Percentiles rank a stretch among this genome's conserved stretches.
Conservation (phyloP, 805 yeast genomes). For the Jamesozyma gamospora region DNA sequence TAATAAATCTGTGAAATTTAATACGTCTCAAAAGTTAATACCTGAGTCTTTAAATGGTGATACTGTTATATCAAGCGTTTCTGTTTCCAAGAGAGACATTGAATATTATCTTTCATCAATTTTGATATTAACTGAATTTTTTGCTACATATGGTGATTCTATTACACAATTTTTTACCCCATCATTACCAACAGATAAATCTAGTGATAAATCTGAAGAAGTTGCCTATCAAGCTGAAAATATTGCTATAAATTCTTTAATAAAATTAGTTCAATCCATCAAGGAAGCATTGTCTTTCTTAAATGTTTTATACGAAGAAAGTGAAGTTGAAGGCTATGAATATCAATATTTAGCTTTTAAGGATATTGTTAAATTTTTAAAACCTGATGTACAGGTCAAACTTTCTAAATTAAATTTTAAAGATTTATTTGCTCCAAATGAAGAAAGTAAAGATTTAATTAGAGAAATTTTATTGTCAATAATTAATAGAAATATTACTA, state of each 20-base stretch:
- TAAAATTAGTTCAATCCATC: conserved; percentile 63
- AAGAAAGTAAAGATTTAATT: conserved; percentile 44
- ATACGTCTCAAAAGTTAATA: conserved; percentile 1
- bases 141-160: conserved; percentile 50
- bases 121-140: conserved; percentile 58
- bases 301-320: conserved; percentile 70
- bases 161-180: conserved; percentile 22
- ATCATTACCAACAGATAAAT: conserved; percentile 44
- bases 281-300: conserved; percentile 88
- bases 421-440: conserved; percentile 66
- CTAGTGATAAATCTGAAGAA: conserved; percentile 36
- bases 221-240: conserved; percentile 83
- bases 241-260: conserved; percentile 70
- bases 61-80: conserved; percentile 18
- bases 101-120: conserved; percentile 66
- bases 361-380: conserved; percentile 60
- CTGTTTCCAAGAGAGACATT: conserved; percentile 34
- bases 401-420: conserved; percentile 59
- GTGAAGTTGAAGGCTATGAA: conserved; percentile 31
- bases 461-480: conserved; percentile 83
- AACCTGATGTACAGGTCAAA: conserved; percentile 57
- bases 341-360: conserved; percentile 37
- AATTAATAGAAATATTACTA: conserved; percentile 75
- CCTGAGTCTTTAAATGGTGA: conserved; percentile 5
- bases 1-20: conserved; percentile 15